Evolutionary conservation across 2,329 filamentous ascomycete genomes (phyloP).

Genomic region (Corynespora cassiicola): DNA sequence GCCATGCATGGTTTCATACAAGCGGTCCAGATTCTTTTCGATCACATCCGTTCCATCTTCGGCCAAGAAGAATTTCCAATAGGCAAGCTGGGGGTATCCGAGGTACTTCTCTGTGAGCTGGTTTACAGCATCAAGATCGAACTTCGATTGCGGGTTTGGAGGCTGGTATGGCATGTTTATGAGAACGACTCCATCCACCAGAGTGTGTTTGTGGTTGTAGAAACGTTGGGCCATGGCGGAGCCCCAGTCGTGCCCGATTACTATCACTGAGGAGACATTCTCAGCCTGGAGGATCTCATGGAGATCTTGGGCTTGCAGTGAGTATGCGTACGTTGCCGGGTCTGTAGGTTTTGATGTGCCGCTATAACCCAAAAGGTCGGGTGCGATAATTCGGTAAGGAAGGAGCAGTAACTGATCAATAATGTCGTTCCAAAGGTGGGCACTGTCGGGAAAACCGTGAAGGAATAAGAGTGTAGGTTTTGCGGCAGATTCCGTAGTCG

Average conservation of each 20-base stretch:
- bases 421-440: slow-evolving; percentile 1
- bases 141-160: too few relatives aligned
- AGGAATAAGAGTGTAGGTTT: slow-evolving; percentile 1
- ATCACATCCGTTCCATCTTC: slow-evolving; percentile 45
- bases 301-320: slow-evolving; percentile 13
- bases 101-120: slow-evolving; percentile 31
- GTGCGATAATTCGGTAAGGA: slow-evolving; percentile 42
- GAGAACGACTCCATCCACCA: slow-evolving; percentile 47
- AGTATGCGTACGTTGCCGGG: slow-evolving; percentile 8
- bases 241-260: slow-evolving; percentile 57
- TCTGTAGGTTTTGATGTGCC: slow-evolving; percentile 28
- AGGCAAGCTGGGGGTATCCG: slow-evolving; percentile 47
- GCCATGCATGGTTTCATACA: slow-evolving; percentile 42
- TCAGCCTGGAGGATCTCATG: slow-evolving; percentile 37
- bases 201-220: slow-evolving; percentile 46
- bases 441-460: slow-evolving; percentile 3
- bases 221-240: slow-evolving; percentile 45
- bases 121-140: slow-evolving; percentile 45
- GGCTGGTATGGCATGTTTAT: slow-evolving; percentile 49
- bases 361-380: slow-evolving; percentile 40
- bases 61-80: slow-evolving; percentile 53
- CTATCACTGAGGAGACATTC: too few relatives aligned
- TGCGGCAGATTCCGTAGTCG: too few relatives aligned
- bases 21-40: slow-evolving; percentile 42
- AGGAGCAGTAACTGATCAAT: too few relatives aligned